Conservation (phyloP, 75 land plant species). For the Larix kaempferi region DNA sequence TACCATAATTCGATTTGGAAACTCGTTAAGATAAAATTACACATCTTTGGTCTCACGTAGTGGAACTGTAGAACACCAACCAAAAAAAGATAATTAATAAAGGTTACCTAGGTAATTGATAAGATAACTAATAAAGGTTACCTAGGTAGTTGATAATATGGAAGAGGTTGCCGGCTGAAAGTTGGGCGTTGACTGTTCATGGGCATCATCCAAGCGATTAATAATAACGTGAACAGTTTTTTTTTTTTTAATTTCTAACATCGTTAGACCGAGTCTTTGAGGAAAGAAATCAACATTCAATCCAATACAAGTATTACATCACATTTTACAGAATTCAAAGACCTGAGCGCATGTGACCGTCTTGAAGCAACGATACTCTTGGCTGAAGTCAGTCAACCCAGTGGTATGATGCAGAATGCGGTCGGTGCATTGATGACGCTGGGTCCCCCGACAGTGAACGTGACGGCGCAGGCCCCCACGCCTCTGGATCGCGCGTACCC, state of each 20-base stretch:
- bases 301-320: too few relatives aligned
- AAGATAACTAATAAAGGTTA: constrained; percentile 23
- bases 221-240: constrained; percentile 7
- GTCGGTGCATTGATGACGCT: constrained; percentile 58
- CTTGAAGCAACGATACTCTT: constrained; percentile 57
- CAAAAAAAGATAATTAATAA: too few relatives aligned
- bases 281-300: too few relatives aligned
- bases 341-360: constrained; percentile 56
- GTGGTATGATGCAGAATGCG: constrained; percentile 56
- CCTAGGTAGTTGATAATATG: constrained; percentile 65
- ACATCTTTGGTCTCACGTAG: too few relatives aligned
- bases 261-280: too few relatives aligned
- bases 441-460: constrained; percentile 66
- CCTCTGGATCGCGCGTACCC: constrained; percentile 53
- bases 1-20: too few relatives aligned
- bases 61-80: too few relatives aligned
- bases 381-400: constrained; percentile 50
- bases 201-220: constrained; percentile 52
- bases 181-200: constrained; percentile 46
- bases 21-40: too few relatives aligned
- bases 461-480: constrained; percentile 58
- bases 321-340: background rate
- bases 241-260: too few relatives aligned
- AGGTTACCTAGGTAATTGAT: too few relatives aligned
- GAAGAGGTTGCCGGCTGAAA: constrained; percentile 54